Percentiles rank a stretch among this genome's conserved stretches.
phyloP scores from a whole-genome alignment of 2,329 filamentous ascomycete genomes.

The Fusarium sp. region DNA sequence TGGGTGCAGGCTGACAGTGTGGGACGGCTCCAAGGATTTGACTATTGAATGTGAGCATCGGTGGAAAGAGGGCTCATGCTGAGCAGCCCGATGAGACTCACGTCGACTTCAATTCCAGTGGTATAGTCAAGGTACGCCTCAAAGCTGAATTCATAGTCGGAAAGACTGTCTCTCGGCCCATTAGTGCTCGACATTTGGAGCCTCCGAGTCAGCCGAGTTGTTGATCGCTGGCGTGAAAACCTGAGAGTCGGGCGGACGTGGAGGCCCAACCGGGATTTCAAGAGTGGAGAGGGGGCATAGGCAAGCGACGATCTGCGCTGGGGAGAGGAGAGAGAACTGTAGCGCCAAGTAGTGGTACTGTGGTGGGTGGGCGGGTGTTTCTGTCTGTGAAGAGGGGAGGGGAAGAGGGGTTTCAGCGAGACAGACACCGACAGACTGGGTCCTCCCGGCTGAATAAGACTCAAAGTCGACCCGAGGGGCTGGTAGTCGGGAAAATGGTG shows the following conservation, averaged over 20 bases:
- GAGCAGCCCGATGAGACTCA: neutral
- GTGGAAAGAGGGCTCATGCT: neutral
- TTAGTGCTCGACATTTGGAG: neutral
- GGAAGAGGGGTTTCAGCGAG: neutral
- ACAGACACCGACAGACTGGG: conserved; percentile 5
- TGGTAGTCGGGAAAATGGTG: conserved; percentile 7
- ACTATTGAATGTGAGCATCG: conserved; percentile 9
- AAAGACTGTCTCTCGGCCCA: conserved; percentile 5
- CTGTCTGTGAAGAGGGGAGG: neutral
- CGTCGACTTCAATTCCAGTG: conserved; percentile 13
- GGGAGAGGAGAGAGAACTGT: neutral
- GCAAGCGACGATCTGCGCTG: neutral
- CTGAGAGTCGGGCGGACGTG: neutral
- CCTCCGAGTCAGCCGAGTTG: neutral
- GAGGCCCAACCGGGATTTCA: neutral
- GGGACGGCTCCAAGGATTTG: conserved; percentile 3
- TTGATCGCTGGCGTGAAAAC: neutral
- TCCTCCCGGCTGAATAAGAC: neutral
- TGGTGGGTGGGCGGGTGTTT: neutral
- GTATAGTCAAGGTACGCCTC: conserved; percentile 15
- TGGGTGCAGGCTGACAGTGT: neutral
- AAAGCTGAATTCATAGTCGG: conserved; percentile 19
- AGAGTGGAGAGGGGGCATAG: conserved; percentile 3
- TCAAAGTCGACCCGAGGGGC: neutral
- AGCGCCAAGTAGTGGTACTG: neutral